These are phyloP conservation scores for Starmerella bombicola DNA, from an alignment of 805 yeast genomes.

Conservation along the genomic window DNA sequence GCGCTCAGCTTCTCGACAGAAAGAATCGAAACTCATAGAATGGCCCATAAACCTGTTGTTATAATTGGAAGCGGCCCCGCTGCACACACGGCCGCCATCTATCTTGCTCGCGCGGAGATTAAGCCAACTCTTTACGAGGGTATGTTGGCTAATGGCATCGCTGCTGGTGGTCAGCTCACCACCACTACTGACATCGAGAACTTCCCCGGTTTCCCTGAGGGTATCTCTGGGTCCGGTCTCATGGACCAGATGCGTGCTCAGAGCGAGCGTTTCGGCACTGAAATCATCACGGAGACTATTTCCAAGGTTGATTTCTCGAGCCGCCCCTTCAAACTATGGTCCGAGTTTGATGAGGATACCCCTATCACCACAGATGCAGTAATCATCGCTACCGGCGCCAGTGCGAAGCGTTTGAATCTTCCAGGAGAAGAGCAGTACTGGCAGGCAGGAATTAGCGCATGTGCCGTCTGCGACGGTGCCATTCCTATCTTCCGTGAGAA, in stretches of 20 bases:
- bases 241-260: conserved; percentile 94
- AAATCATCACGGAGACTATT: conserved; percentile 87
- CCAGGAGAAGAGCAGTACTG: conserved; percentile 98
- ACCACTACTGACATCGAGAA: conserved; percentile 98
- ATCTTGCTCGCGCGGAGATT: conserved; percentile 90
- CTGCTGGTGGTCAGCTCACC: conserved; percentile 98
- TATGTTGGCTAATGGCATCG: conserved; percentile 91
- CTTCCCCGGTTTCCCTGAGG: conserved; percentile 97
- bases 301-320: conserved; percentile 78
- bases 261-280: conserved; percentile 78
- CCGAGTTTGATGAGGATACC: conserved; percentile 85
- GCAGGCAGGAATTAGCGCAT: conserved; percentile 98
- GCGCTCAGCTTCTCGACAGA: conserved; percentile 8
- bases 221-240: conserved; percentile 70
- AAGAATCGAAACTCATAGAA: conserved; percentile 3
- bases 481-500: conserved; percentile 97
- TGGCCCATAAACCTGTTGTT: conserved; percentile 27
- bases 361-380: conserved; percentile 84
- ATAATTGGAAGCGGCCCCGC: conserved; percentile 91
- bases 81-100: conserved; percentile 98
- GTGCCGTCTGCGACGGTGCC: conserved; percentile 99
- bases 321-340: conserved; percentile 93
- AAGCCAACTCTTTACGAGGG: conserved; percentile 92
- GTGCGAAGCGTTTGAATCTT: conserved; percentile 83
- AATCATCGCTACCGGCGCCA: conserved; percentile 93